Evolutionary conservation across 2,329 filamentous ascomycete genomes (phyloP), one percentile per base, ranked within the genome.

Genomic region (Phialophora chinensis): DNA sequence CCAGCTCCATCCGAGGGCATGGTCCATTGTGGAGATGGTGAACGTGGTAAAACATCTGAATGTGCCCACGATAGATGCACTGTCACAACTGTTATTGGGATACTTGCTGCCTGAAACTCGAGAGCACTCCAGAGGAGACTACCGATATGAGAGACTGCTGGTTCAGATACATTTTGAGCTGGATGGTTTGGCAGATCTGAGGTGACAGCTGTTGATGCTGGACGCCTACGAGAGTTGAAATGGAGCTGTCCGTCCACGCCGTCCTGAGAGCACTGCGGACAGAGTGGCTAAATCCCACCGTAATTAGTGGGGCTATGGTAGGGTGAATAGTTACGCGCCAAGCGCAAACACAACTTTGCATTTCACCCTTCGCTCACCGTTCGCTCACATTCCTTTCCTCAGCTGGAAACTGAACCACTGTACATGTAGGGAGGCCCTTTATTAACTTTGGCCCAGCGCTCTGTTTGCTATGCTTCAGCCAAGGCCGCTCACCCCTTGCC

Each of bases 11-110:
- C 54, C 59, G 17, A 42, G 59, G 25, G 35, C 64, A 25, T 66
- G 64, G 64, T 29, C 64, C 47, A 54, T 66, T n/a, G 64, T 62
- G 12, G 64, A 66, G 42, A 62, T 66, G 59, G 64, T 62, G 31
- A 66, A 66, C 27, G 59, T 57, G 23, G 23, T 62, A 44, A 66
- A 66, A 44, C 64, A 66, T 44, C 35, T 66, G 33, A 44, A 54
- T 25, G 60, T 58, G 12, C 25, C 42, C 33, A 66, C 64, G 44
- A 49, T 66, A 20, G 64, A 66, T 23, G 31, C 64, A 33, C 29
- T 66, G 54, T 62, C 64, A n/a, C 52, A 52, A 58, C 53, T 62
- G 29, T n/a, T 66, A 33, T 29, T 62, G 23, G 53, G 47, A 11
- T 66, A 52, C 47, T 31, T 66, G 33, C 54, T 66, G 23, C 64